Conservation (phyloP, 1,284 basidiomycete genomes). For the Sanguinoderma infundibulare region DNA sequence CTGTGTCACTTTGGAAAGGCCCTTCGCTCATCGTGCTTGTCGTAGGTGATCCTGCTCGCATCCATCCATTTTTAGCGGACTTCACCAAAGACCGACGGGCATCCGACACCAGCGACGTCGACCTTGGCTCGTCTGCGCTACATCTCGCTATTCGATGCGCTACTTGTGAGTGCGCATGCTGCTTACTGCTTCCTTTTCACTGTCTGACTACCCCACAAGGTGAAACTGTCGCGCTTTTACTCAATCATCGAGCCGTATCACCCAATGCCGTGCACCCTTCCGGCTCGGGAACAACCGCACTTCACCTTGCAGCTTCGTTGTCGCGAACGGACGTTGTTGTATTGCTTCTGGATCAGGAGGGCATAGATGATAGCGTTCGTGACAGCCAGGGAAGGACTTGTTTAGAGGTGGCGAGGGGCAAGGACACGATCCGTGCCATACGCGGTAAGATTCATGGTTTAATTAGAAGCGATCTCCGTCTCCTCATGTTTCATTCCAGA, state of each 20-base stretch:
- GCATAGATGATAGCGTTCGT: slow-evolving; percentile 80
- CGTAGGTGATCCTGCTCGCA: slow-evolving; percentile 73
- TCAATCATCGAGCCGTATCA: slow-evolving; percentile 77
- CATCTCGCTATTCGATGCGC: slow-evolving; percentile 89
- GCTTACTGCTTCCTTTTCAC: background rate
- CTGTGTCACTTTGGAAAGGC: background rate
- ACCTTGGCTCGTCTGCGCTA: slow-evolving; percentile 76
- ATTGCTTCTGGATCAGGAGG: slow-evolving; percentile 77
- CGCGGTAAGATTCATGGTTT: slow-evolving; percentile 58
- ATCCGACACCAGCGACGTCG: slow-evolving; percentile 48
- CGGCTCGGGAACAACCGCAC: slow-evolving; percentile 77
- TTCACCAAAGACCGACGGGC: slow-evolving; percentile 65
- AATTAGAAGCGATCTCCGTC: background rate
- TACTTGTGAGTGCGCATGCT: slow-evolving; percentile 55
- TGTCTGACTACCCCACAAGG: slow-evolving; percentile 40
- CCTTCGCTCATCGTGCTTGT: background rate
- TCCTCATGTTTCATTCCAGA: slow-evolving; percentile 49
- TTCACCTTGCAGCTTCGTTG: slow-evolving; percentile 87
- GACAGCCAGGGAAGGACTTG: slow-evolving; percentile 77
- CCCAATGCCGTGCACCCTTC: slow-evolving; percentile 76
- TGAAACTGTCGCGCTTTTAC: slow-evolving; percentile 69
- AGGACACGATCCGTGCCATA: slow-evolving; percentile 74
- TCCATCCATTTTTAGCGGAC: slow-evolving; percentile 86
- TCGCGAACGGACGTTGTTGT: slow-evolving; percentile 81
- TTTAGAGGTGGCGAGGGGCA: slow-evolving; percentile 77